These are phyloP conservation scores for Trifolium subterraneum DNA, from an alignment of 306 rosid species.

Conservation along the genomic window DNA sequence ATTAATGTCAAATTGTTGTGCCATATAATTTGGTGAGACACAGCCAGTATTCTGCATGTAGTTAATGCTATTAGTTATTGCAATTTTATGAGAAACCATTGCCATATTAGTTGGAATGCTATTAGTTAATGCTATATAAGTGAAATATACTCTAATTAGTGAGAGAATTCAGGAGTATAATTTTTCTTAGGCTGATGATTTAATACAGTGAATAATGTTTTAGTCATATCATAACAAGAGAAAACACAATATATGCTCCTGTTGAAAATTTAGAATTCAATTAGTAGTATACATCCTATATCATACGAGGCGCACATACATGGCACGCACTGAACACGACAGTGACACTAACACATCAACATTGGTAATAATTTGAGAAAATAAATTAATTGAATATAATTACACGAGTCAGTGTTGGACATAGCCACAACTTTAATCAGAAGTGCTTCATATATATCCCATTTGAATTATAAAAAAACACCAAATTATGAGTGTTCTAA, in stretches of 20 bases:
- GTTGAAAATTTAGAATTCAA: not conserved
- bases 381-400: not conserved
- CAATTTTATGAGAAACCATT: constrained; percentile 15
- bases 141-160: constrained; percentile 5
- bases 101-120: not conserved
- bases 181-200: not conserved
- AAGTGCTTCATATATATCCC: not conserved
- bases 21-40: constrained; percentile 73
- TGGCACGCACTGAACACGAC: not conserved
- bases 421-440: not conserved
- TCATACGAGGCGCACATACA: not conserved
- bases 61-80: constrained; percentile 34
- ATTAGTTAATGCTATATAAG: too few species aligned
- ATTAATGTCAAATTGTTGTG: constrained; percentile 79
- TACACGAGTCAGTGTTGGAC: too few species aligned
- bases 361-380: not conserved
- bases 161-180: not conserved
- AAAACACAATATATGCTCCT: not conserved
- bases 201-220: not conserved
- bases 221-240: not conserved
- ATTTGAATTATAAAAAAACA: not conserved
- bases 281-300: not conserved
- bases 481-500: too few species aligned
- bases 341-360: not conserved
- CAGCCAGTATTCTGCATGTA: constrained; percentile 66